Evolutionary conservation across 352 stramenopile species (phyloP), one percentile per base, ranked within the genome.

Genomic region (Hyaloperonospora brassicae): DNA sequence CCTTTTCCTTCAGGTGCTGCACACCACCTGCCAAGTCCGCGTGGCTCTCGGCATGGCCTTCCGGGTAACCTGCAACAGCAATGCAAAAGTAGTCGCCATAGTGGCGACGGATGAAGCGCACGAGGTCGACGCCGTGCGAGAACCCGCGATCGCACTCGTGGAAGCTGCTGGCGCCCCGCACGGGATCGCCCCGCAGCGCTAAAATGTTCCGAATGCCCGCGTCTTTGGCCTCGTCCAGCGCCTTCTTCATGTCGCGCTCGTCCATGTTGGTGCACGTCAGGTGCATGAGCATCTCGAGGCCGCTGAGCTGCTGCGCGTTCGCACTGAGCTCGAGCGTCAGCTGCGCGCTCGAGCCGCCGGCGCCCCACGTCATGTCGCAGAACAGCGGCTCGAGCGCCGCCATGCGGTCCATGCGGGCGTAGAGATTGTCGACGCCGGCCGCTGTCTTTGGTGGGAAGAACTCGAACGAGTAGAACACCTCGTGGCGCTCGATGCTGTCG

Each of bases 251-350:
- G 49, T 97, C 90, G 6, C 84, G 73, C 34, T 92, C 81, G 24
- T 89, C 83, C 92, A 99, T 98, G 76, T 99, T 99, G 44, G 97
- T 99, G 81, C 97, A 98, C 49, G 91, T 98, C 73, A 98, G 86
- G 73, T 98, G 92, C 90, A 98, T 94, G 57, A 97, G 76, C 69
- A 96, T 95, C 53, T 96, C 84, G 50, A 97, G 69, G 3, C 87
- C 84, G 56, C 83, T 86, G 45, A 96, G 93, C 58, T 93, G 96
- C 69, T 96, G 87, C 17, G 89, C 85, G 56, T 97, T 95, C 35
- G 79, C 73, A 60, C 80, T 89, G 21, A 99, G 80, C 39, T 99
- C 88, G 40, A 99, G 74, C 42, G 95, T 98, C 41, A 98, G 84
- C 45, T 98, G 86, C 36, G 93, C 90, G 27, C 92, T 98, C 54